Conservation (phyloP, 2,329 filamentous ascomycete species). For the Fusarium guadeloupense region DNA sequence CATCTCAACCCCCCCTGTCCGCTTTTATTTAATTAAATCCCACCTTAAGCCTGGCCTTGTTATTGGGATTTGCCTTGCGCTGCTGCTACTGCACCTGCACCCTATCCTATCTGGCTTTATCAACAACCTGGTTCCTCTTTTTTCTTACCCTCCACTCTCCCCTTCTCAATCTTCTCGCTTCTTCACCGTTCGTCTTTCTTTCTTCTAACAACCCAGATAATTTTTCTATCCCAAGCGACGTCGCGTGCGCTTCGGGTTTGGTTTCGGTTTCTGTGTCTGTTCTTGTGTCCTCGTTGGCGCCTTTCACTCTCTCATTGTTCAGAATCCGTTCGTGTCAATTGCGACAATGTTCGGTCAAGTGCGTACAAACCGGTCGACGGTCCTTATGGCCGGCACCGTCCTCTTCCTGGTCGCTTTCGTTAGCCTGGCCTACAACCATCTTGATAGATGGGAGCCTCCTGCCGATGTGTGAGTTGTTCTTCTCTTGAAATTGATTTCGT, state of each 20-base stretch:
- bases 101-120: slow-evolving; percentile 31
- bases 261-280: too few relatives aligned
- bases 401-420: slow-evolving; percentile 47
- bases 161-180: slow-evolving; percentile 12
- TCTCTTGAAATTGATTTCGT: not conserved
- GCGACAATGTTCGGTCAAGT: slow-evolving; percentile 47
- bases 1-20: slow-evolving; percentile 18
- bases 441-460: slow-evolving; percentile 44
- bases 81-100: too few relatives aligned
- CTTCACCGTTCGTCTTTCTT: slow-evolving; percentile 32
- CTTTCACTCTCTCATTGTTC: slow-evolving; percentile 26
- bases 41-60: slow-evolving; percentile 6
- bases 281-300: slow-evolving; percentile 36
- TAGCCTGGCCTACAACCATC: slow-evolving; percentile 47
- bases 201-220: slow-evolving; percentile 18
- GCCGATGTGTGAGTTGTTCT: slow-evolving; percentile 37
- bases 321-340: slow-evolving; percentile 25
- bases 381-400: slow-evolving; percentile 44
- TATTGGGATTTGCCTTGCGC: slow-evolving; percentile 5
- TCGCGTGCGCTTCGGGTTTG: slow-evolving; percentile 30
- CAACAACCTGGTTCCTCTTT: slow-evolving; percentile 31
- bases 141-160: slow-evolving; percentile 8
- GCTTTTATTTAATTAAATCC: slow-evolving; percentile 36
- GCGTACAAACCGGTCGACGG: slow-evolving; percentile 45
- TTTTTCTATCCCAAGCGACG: slow-evolving; percentile 21